phyloP scores from a whole-genome alignment of 306 rosid genomes.

The Corylus americana region DNA sequence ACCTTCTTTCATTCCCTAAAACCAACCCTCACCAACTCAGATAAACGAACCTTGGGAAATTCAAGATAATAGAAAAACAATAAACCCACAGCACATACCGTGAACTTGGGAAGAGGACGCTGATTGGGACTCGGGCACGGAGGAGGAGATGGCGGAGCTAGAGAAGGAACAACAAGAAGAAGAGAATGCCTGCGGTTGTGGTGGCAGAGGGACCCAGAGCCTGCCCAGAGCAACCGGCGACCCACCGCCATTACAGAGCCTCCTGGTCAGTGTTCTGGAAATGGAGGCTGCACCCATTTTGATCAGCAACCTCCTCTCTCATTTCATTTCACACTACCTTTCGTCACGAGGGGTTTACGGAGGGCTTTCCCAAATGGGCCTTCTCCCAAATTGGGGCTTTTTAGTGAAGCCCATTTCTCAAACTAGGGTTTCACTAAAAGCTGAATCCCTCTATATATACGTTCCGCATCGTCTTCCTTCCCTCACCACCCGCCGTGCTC shows the following conservation, averaged over 20 bases:
- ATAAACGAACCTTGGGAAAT: slow-evolving; percentile 2
- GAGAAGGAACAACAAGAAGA: slow-evolving; percentile 33
- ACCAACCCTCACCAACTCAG: background rate
- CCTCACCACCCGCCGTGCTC: too few species aligned
- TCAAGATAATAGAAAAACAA: background rate
- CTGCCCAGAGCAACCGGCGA: slow-evolving; percentile 17
- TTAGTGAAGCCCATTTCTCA: background rate
- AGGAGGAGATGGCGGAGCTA: slow-evolving; percentile 46
- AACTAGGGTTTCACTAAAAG: background rate
- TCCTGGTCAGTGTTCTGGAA: slow-evolving; percentile 38
- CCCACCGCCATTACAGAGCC: slow-evolving; percentile 24
- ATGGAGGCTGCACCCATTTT: slow-evolving; percentile 46
- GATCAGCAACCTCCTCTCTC: slow-evolving; percentile 8
- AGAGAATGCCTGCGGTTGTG: slow-evolving; percentile 4
- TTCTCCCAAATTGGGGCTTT: too few species aligned
- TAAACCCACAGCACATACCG: slow-evolving; percentile 35
- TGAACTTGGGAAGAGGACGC: slow-evolving; percentile 48
- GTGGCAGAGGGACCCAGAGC: slow-evolving; percentile 5
- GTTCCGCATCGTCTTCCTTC: too few species aligned
- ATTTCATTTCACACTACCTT: background rate
- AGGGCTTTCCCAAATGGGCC: slow-evolving; percentile 7
- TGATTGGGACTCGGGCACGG: slow-evolving; percentile 39
- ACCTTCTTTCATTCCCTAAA: slow-evolving; percentile 47
- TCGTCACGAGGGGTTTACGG: slow-evolving; percentile 41
- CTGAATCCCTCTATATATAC: background rate